Conservation (phyloP, 129 eudicot species). For the Arctium minus region DNA sequence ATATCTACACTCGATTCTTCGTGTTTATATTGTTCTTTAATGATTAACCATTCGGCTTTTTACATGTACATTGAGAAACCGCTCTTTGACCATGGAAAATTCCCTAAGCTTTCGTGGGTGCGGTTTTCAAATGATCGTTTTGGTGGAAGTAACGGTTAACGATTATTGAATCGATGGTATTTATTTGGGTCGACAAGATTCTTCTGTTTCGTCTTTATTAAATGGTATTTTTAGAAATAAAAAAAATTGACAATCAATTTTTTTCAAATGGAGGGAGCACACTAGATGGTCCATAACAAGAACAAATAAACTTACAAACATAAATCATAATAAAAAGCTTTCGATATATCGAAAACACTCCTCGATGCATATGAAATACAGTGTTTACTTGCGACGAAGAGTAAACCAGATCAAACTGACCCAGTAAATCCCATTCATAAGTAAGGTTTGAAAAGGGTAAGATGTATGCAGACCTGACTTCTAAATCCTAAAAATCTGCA, state of each 20-base stretch:
- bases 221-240: not conserved
- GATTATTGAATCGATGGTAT: too few relatives aligned
- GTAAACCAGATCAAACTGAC: not conserved
- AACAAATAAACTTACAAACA: not conserved
- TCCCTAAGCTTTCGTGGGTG: not conserved
- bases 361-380: not conserved
- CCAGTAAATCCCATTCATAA: not conserved
- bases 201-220: not conserved
- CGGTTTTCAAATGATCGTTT: not conserved
- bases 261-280: not conserved
- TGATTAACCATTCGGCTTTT: not conserved
- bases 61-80: not conserved
- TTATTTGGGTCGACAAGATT: not conserved
- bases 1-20: not conserved
- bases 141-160: not conserved
- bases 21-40: not conserved
- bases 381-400: not conserved
- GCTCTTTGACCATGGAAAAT: not conserved
- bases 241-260: not conserved
- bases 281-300: not conserved
- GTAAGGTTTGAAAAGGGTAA: not conserved
- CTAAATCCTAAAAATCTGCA: constrained; percentile 43
- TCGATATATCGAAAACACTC: too few relatives aligned
- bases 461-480: not conserved
- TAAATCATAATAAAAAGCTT: not conserved